A percentile compares a stretch with the other conserved stretches of the same genome.
These are phyloP conservation scores for Phylloporus sp. DNA, from an alignment of 1,284 basidiomycete species.

Conservation along the genomic window DNA sequence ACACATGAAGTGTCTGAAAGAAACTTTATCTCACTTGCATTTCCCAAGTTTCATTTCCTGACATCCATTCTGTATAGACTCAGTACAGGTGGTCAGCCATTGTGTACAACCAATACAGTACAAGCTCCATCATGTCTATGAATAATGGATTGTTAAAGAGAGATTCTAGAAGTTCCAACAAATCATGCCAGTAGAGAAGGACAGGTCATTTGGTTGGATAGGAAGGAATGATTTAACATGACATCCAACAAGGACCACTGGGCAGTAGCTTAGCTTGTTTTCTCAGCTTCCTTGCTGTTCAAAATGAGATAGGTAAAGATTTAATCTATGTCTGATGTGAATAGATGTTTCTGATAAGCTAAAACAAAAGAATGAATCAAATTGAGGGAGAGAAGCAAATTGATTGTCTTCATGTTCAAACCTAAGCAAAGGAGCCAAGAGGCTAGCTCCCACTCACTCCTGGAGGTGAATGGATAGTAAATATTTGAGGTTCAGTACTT, in stretches of 20 bases:
- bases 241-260: background rate
- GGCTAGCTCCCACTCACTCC: background rate
- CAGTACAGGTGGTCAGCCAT: too few species aligned
- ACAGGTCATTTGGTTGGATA: background rate
- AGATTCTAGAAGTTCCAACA: background rate
- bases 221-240: background rate
- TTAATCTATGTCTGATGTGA: background rate
- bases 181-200: background rate
- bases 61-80: too few species aligned
- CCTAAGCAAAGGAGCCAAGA: too few species aligned
- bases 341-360: background rate
- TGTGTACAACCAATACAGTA: background rate
- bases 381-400: too few species aligned
- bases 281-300: conserved; percentile 1
- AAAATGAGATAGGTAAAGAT: conserved; percentile 1
- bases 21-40: too few species aligned
- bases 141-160: conserved; percentile 2
- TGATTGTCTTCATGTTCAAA: too few species aligned
- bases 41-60: too few species aligned
- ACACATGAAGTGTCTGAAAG: too few species aligned
- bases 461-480: too few species aligned
- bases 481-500: too few species aligned
- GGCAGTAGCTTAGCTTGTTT: conserved; percentile 2
- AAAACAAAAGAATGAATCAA: too few species aligned
- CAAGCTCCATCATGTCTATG: background rate